These are phyloP conservation scores for Starmerella gropengiesseri DNA, from an alignment of 805 yeast species.

Conservation along the genomic window DNA sequence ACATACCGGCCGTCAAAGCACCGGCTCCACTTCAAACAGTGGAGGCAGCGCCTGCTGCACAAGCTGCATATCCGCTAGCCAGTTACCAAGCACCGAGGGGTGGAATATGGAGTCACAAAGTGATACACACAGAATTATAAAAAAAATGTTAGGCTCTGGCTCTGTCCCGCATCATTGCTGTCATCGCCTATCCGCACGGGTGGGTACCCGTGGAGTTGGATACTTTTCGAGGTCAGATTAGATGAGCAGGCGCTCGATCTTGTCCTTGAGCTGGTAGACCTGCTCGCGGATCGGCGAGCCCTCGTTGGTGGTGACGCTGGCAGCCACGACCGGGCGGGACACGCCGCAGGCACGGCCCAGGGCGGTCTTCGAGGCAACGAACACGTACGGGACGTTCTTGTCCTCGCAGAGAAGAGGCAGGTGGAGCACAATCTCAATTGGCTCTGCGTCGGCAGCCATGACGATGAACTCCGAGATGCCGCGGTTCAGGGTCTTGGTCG, in stretches of 20 bases:
- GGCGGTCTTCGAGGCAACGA: constrained; percentile 96
- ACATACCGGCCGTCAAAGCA: too few species aligned
- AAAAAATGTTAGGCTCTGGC: constrained; percentile 19
- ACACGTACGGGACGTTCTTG: constrained; percentile 98
- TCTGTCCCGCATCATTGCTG: constrained; percentile 26
- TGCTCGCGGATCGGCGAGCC: constrained; percentile 96
- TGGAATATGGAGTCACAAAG: too few species aligned
- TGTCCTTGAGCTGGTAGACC: constrained; percentile 95
- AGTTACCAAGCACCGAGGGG: too few species aligned
- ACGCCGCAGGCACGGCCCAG: constrained; percentile 99
- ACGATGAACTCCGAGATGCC: constrained; percentile 98
- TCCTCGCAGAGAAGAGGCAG: constrained; percentile 97
- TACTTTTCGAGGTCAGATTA: too few species aligned
- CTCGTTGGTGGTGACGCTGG: constrained; percentile 95
- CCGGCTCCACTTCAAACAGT: neutral
- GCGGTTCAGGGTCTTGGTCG: constrained; percentile 97
- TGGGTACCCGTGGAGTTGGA: too few species aligned
- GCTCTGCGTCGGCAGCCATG: constrained; percentile 99
- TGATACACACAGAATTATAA: neutral
- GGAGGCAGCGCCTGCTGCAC: neutral
- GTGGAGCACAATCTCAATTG: constrained; percentile 95
- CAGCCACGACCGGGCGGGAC: constrained; percentile 98
- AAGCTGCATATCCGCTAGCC: neutral
- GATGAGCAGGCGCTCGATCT: constrained; percentile 94
- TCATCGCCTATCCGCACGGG: constrained; percentile 24